Evolutionary conservation across 2,329 filamentous ascomycete species (phyloP).

Genomic region (Monosporascus sp.): DNA sequence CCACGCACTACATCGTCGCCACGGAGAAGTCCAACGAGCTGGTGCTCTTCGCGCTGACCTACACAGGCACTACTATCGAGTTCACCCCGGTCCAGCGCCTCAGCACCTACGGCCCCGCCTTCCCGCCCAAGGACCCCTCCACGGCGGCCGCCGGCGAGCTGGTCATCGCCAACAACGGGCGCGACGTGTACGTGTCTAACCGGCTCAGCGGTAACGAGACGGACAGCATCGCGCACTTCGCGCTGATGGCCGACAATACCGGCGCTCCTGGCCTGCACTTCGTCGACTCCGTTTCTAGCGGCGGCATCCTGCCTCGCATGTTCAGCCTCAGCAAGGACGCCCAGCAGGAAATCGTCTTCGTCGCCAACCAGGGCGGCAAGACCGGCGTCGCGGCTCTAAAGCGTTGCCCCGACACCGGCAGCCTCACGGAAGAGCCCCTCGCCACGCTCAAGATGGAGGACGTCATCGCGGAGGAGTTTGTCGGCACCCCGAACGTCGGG

Average conservation of each 20-base stretch:
- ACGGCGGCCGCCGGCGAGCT: constrained; percentile 42
- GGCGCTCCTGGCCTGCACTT: constrained; percentile 15
- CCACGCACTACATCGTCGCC: constrained; percentile 42
- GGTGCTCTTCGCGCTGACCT: constrained; percentile 36
- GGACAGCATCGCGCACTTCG: constrained; percentile 45
- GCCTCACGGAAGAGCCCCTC: constrained; percentile 15
- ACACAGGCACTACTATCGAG: constrained; percentile 29
- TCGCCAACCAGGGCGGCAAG: constrained; percentile 41
- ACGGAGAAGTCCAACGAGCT: constrained; percentile 43
- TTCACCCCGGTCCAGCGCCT: constrained; percentile 33
- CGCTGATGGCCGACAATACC: constrained; percentile 17
- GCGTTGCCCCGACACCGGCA: constrained; percentile 18
- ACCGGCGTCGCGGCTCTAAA: constrained; percentile 35
- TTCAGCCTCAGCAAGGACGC: constrained; percentile 34
- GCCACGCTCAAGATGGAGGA: constrained; percentile 9
- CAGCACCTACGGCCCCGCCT: constrained; percentile 34
- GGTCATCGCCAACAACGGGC: constrained; percentile 34
- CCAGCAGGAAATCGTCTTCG: constrained; percentile 32
- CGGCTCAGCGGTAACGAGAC: constrained; percentile 39
- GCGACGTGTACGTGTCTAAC: constrained; percentile 47
- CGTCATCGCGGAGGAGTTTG: constrained; percentile 11
- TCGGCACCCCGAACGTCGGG: constrained; percentile 12
- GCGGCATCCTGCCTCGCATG: constrained; percentile 38
- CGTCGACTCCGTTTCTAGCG: constrained; percentile 15
- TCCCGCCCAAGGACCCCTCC: constrained; percentile 29